Base-by-base conservation (phyloP, 1,284 basidiomycete species). In the Hemileia vastatrix region DNA sequence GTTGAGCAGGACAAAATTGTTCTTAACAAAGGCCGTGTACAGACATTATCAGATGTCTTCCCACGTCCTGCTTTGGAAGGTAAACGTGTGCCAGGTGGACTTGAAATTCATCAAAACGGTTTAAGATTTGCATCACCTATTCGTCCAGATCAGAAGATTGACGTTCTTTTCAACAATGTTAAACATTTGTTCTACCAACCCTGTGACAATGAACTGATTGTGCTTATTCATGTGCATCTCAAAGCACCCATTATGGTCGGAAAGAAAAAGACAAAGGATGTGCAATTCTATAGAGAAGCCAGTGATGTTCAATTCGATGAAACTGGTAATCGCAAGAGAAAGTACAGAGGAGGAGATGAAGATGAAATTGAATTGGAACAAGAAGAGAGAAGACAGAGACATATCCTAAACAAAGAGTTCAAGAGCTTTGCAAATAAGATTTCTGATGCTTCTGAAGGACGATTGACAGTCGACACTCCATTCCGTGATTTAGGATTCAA, bases 171-270 rank as follows among this genome's bases (percentile, higher is more conserved):
- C 80, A 87, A 84, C 79, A 98, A 99, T 77, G 87, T 99, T 80
- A 96, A 95, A 78, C 94, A 98, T 77, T 80, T 98, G 19, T 96
- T 98, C 80, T 98, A 97, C 83, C 95, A 97, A 76, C 93, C 95
- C 3, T 96, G 94, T 73, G 94, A 99, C 69, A 86, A 91, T 70
- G 95, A 99, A 77, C 80, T 98, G 50, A 83, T 97, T 64, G 94
- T 95, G 56, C 87, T 99, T 64, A 84, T 97, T 32, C 95, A 98
- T 76, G 78, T 96, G 59, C 90, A 97, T 76, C 82, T 99, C 65
- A 95, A 86, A 77, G 84, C 91, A 1, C 94, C 94, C 2, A 97
- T 99, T 77, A 93, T 98, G 83, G 88, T 98, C 68, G 94, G 95
- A 67, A 98, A 97, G 82, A 94, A 92, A 78, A 98, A 98, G 78